These are phyloP conservation scores for Boletellus ananiceps DNA, from an alignment of 768 basidiomycete genomes.

Conservation along the genomic window DNA sequence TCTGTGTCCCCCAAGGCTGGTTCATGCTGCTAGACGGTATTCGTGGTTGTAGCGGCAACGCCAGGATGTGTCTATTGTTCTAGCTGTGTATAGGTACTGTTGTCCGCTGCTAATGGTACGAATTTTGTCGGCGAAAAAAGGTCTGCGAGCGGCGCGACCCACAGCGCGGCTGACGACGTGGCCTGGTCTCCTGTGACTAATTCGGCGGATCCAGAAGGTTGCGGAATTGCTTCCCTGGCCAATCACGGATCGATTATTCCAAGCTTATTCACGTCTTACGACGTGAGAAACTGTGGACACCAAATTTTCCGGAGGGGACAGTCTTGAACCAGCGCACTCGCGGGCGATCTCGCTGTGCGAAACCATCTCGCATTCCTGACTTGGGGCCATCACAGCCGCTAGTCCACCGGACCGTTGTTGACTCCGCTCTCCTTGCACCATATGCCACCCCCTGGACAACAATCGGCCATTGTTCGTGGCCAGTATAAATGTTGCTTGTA, in stretches of 20 bases:
- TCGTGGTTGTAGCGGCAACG: neutral
- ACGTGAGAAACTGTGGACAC: conserved; percentile 62
- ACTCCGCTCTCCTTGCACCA: neutral
- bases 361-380: conserved; percentile 74
- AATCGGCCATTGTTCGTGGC: too few relatives aligned
- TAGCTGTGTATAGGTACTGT: conserved; percentile 25
- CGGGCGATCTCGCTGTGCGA: conserved; percentile 52
- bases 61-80: conserved; percentile 9
- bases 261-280: conserved; percentile 62
- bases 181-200: conserved; percentile 91
- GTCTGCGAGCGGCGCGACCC: conserved; percentile 74
- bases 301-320: conserved; percentile 95
- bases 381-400: conserved; percentile 83
- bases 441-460: too few relatives aligned
- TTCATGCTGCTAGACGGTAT: conserved; percentile 55
- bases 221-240: conserved; percentile 94
- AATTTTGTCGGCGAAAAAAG: conserved; percentile 37
- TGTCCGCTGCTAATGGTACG: conserved; percentile 23
- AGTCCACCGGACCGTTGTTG: conserved; percentile 37
- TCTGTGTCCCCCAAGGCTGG: conserved; percentile 47
- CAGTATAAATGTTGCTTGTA: conserved; percentile 11
- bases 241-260: conserved; percentile 83
- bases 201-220: conserved; percentile 82
- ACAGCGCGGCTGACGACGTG: conserved; percentile 81
- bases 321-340: conserved; percentile 91